Percentiles rank a stretch among this genome's conserved stretches.
Conservation (phyloP, 768 basidiomycete genomes). For the Lactarius indigo region DNA sequence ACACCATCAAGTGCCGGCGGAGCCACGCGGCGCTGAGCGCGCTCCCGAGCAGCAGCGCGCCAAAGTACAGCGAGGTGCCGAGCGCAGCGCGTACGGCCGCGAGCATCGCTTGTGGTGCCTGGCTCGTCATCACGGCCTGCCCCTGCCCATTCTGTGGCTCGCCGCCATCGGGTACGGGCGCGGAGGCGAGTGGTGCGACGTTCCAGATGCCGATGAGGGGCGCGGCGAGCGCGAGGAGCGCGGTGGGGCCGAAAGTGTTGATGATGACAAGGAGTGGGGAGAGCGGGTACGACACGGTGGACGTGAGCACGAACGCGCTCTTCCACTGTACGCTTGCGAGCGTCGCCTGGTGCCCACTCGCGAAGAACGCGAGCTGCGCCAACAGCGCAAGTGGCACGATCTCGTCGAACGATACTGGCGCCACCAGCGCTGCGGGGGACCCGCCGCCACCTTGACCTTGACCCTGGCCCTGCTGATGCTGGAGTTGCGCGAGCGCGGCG, state of each 20-base stretch:
- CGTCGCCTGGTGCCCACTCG: slow-evolving; percentile 89
- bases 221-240: slow-evolving; percentile 61
- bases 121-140: slow-evolving; percentile 16
- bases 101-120: slow-evolving; percentile 21
- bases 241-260: slow-evolving; percentile 74
- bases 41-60: slow-evolving; percentile 59
- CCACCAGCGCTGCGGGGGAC: slow-evolving; percentile 25
- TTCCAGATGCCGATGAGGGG: slow-evolving; percentile 85
- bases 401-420: slow-evolving; percentile 50
- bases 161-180: background rate
- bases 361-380: slow-evolving; percentile 73
- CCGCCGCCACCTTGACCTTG: slow-evolving; percentile 31
- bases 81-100: slow-evolving; percentile 19
- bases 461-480: slow-evolving; percentile 20
- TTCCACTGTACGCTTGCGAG: slow-evolving; percentile 95
- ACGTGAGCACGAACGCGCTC: slow-evolving; percentile 77
- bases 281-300: slow-evolving; percentile 64
- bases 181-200: slow-evolving; percentile 51
- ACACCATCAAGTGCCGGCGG: slow-evolving; percentile 90
- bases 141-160: background rate
- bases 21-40: slow-evolving; percentile 72
- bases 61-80: slow-evolving; percentile 67
- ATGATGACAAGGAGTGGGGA: slow-evolving; percentile 69
- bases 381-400: slow-evolving; percentile 72
- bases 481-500: slow-evolving; percentile 36